Conservation (phyloP, 768 basidiomycete species). For the Russula dissimulans region DNA sequence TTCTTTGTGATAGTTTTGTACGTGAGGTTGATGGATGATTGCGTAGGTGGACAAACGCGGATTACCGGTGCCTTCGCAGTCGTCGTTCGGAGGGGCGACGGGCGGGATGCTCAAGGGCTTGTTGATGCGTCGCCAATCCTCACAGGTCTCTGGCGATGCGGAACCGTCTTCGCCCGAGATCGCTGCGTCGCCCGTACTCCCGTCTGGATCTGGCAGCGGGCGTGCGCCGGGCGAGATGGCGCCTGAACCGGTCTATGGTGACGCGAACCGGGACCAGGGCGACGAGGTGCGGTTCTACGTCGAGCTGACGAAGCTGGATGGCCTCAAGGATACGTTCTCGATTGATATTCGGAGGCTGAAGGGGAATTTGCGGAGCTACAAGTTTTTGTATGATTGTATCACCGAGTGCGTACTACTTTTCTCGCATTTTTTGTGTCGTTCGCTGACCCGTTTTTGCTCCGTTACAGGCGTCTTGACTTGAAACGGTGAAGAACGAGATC, state of each 20-base stretch:
- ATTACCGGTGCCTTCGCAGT: slow-evolving; percentile 71
- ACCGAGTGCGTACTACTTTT: slow-evolving; percentile 59
- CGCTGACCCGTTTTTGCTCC: not conserved
- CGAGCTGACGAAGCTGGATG: slow-evolving; percentile 84
- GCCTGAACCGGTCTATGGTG: slow-evolving; percentile 67
- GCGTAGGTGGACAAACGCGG: slow-evolving; percentile 84
- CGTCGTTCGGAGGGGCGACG: slow-evolving; percentile 49
- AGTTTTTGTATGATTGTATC: slow-evolving; percentile 82
- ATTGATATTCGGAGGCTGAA: slow-evolving; percentile 89
- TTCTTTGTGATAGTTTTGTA: not conserved
- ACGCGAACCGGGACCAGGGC: slow-evolving; percentile 68
- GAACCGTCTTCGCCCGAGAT: slow-evolving; percentile 23
- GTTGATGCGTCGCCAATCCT: slow-evolving; percentile 84
- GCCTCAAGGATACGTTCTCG: slow-evolving; percentile 83
- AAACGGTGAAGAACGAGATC: not conserved
- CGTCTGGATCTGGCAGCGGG: slow-evolving; percentile 14
- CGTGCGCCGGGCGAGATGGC: slow-evolving; percentile 25
- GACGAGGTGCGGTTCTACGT: slow-evolving; percentile 97
- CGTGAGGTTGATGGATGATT: not conserved
- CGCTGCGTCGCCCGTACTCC: slow-evolving; percentile 2
- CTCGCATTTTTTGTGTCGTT: slow-evolving; percentile 10
- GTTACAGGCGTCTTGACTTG: slow-evolving; percentile 6
- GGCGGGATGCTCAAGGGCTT: slow-evolving; percentile 81
- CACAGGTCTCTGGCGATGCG: slow-evolving; percentile 49
- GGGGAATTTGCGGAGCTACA: slow-evolving; percentile 88